These are phyloP conservation scores for Ilex aquifolium DNA, from an alignment of 257 asterid genomes.

Conservation along the genomic window DNA sequence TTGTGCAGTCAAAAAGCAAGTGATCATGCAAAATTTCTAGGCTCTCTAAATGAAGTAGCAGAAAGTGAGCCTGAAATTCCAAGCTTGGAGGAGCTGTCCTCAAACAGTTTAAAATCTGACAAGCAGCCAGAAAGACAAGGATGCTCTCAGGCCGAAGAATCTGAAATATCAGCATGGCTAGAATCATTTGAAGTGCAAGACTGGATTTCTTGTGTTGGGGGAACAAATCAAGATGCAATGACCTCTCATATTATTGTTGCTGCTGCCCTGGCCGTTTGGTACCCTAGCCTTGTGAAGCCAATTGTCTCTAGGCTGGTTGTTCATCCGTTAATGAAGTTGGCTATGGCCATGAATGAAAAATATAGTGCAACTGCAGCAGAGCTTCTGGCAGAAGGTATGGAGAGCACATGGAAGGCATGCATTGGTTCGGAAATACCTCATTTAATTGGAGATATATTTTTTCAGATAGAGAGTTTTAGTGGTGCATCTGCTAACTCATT, in stretches of 20 bases:
- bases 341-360: conserved; percentile 85
- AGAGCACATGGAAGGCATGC: conserved; percentile 80
- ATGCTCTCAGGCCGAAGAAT: conserved; percentile 44
- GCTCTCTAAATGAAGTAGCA: conserved; percentile 27
- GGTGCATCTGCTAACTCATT: conserved; percentile 45
- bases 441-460: conserved; percentile 77
- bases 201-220: conserved; percentile 92
- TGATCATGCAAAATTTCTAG: conserved; percentile 20
- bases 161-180: conserved; percentile 67
- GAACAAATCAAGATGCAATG: conserved; percentile 94
- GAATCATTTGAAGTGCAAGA: conserved; percentile 87
- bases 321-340: conserved; percentile 75
- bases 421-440: conserved; percentile 75
- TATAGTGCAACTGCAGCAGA: conserved; percentile 93
- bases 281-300: conserved; percentile 80
- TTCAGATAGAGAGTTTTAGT: conserved; percentile 93
- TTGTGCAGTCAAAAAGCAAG: conserved; percentile 36
- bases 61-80: conserved; percentile 31
- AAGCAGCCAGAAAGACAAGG: conserved; percentile 26
- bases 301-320: conserved; percentile 57
- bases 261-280: conserved; percentile 96
- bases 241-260: conserved; percentile 88
- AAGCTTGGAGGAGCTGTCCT: conserved; percentile 6
- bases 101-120: conserved; percentile 23
- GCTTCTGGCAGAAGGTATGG: conserved; percentile 98